Percentiles rank a stretch among this genome's conserved stretches.
Conservation (phyloP, 345 rosid species). For the Lepidium didymum region DNA sequence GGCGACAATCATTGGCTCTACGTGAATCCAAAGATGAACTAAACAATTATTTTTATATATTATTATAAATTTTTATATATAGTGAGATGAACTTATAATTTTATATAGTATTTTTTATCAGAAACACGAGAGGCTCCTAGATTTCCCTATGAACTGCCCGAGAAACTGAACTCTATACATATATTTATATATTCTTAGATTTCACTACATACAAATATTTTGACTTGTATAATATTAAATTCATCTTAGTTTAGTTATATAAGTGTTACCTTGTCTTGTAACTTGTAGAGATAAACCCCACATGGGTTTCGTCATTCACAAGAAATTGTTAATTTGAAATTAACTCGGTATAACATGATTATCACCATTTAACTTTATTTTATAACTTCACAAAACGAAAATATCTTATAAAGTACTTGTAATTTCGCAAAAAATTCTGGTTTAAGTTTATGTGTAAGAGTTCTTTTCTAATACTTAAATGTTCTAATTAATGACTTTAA, state of each 20-base stretch:
- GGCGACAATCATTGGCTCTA: slow-evolving; percentile 29
- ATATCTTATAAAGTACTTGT: neutral
- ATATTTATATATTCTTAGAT: neutral
- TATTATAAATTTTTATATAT: neutral
- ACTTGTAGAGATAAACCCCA: neutral
- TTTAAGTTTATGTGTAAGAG: too few species aligned
- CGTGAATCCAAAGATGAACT: slow-evolving; percentile 22
- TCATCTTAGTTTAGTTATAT: neutral
- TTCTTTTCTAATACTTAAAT: too few species aligned
- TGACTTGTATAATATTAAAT: slow-evolving; percentile 1
- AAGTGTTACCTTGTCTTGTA: neutral
- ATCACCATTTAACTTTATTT: neutral
- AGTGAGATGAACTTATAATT: neutral
- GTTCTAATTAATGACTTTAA: too few species aligned
- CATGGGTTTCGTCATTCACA: slow-evolving; percentile 22
- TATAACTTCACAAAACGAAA: too few species aligned
- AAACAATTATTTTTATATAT: neutral
- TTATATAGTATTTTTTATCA: slow-evolving; percentile 19
- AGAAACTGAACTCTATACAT: slow-evolving; percentile 46
- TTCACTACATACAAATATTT: slow-evolving; percentile 18
- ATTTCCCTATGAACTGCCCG: slow-evolving; percentile 57
- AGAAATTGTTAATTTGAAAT: neutral
- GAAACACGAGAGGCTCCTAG: slow-evolving; percentile 33
- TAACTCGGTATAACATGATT: neutral
- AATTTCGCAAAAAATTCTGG: neutral